Evolutionary conservation across 2,329 filamentous ascomycete species (phyloP), one percentile per base, ranked within the genome.

Genomic region (Zymoseptoria tritici): DNA sequence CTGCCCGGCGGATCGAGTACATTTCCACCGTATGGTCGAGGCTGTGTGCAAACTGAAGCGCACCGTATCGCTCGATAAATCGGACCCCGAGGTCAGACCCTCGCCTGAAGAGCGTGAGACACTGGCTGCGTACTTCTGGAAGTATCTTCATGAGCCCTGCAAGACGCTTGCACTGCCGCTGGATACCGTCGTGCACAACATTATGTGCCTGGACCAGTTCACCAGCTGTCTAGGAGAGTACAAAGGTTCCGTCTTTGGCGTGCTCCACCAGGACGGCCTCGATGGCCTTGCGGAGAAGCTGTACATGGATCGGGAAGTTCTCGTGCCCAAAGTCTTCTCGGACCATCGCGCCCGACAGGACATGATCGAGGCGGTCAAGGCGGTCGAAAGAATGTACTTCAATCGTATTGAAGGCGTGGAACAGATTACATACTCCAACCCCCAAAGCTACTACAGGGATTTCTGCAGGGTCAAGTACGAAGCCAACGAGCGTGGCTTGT

Each of bases 101-200:
- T 6, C 36, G 36, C 36, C 36, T n/a, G 36, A 46, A n/a, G 13
- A 46, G 36, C 36, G 36, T n/a, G 13, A 46, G 16, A 46, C 16
- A 19, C 7, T 52, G 20, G 50, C 50, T n/a, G 22, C 6, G 4
- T 58, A 58, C 42, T 58, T 58, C 24, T 58, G 57, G 57, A 53
- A 54, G 16, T 54, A 58, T 22, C 21, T 58, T 13, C 51, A 58
- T n/a, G 52, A 58, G 51, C 57, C 57, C 16, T 54, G 57, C 29
- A 49, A 49, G n/a, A 31, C 24, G 20, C 31, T 58, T 16, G 19
- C 53, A 5, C 26, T 58, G 5, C 52, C 57, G 16, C 51, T 55
- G 9, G 57, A 58, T 2, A 16, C 2, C 26, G 52, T 49, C 7
- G 13, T 54, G n/a, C 13, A 20, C n/a, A 19, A 13, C 13, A 58